Base-by-base conservation (phyloP, 2,329 filamentous ascomycete species). In the Leptoxyphium fumago region DNA sequence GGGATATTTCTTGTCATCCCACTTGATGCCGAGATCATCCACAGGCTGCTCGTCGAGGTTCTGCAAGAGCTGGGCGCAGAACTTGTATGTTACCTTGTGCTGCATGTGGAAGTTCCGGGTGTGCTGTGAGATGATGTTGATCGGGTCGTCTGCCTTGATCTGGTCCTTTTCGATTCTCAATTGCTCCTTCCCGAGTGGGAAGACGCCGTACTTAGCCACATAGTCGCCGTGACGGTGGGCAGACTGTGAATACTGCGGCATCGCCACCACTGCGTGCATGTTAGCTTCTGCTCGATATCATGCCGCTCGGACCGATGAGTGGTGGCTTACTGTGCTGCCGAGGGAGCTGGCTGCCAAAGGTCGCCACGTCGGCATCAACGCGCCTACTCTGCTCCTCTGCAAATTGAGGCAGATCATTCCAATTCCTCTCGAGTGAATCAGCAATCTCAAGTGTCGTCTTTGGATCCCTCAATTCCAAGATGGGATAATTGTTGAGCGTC, bases 161-260 rank as follows among this genome's bases (percentile, higher is more conserved):
- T 40, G 42, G 3, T 50, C 48, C 9, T 56, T 50, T 40, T 54
- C 52, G 36, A 59, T 45, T 41, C 52, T 52, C 44, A 50, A 52
- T 43, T 60, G 57, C 42, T 54, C 53, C 29, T 55, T 50, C 38
- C 52, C 50, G 13, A 54, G 48, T 2, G 57, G 58, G 48, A 60
- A 59, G 44, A 60, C 53, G 15, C 53, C 56, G 46, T 55, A 58
- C 38, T 60, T 60, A 46, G 56, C 57, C 5, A 60, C 58, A 43
- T 58, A 55, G 46, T 59, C 52, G 42, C 58, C 58, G 40, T 57
- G 52, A n/a, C 58, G 56, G 50, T 60, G 59, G n/a, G 58, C 58
- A 11, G 56, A 56, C 43, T 60, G 58, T 2, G 55, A 58, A 46
- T 51, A 60, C 40, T 59, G 51, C 5, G 51, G 52, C 58, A 61